A percentile compares a stretch with the other conserved stretches of the same genome.
phyloP scores from a whole-genome alignment of 352 stramenopile species.

The Pythium volutum region DNA sequence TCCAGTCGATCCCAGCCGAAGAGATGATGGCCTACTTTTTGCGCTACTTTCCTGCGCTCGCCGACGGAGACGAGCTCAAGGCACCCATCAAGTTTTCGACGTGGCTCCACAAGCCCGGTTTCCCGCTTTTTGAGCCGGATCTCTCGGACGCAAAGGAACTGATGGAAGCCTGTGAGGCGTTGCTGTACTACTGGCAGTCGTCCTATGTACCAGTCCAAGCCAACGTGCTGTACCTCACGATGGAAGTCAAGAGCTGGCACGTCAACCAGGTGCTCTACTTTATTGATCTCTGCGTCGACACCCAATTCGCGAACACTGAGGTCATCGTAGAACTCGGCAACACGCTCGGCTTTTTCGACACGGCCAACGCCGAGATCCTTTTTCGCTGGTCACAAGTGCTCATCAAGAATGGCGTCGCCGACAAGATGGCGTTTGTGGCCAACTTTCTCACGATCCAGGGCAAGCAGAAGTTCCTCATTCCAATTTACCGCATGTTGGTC shows the following conservation, averaged over 20 bases:
- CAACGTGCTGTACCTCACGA: constrained; percentile 58
- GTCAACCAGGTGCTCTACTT: constrained; percentile 65
- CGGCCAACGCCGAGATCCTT: constrained; percentile 59
- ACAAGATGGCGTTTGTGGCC: constrained; percentile 41
- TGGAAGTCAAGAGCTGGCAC: constrained; percentile 59
- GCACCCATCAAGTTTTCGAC: constrained; percentile 59
- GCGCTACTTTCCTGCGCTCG: constrained; percentile 55
- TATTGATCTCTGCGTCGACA: constrained; percentile 56
- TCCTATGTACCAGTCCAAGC: constrained; percentile 51
- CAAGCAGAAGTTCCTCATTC: constrained; percentile 83
- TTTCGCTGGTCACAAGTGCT: constrained; percentile 69
- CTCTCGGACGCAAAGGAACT: constrained; percentile 63
- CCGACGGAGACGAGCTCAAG: constrained; percentile 51
- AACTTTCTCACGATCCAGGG: constrained; percentile 64
- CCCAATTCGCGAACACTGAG: constrained; percentile 35
- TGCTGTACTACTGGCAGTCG: constrained; percentile 61
- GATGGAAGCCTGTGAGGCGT: constrained; percentile 63
- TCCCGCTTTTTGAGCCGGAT: constrained; percentile 53
- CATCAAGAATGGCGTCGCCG: constrained; percentile 56
- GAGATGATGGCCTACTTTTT: constrained; percentile 72
- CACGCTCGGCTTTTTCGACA: constrained; percentile 48
- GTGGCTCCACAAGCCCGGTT: constrained; percentile 66
- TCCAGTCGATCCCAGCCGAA: constrained; percentile 74
- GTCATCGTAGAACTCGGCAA: constrained; percentile 53
- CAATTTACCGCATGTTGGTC: constrained; percentile 59